These are phyloP conservation scores for Balamuthia mandrillaris DNA, from an alignment of 208 protist species.

Conservation along the genomic window DNA sequence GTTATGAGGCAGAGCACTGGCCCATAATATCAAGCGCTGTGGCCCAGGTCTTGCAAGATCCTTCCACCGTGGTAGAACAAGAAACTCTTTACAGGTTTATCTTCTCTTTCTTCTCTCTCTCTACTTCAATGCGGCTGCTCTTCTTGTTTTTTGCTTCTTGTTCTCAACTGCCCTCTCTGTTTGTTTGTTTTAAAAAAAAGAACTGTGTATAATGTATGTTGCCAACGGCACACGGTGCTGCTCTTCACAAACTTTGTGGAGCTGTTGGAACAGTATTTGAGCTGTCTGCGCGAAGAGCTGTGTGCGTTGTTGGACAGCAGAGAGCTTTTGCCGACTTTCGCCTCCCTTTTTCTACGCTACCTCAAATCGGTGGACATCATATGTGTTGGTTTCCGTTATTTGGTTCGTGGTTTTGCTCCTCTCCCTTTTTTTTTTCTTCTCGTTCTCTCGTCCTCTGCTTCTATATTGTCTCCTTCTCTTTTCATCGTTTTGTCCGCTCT, in stretches of 20 bases:
- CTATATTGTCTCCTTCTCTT: no score
- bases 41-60: background rate
- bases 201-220: conserved; percentile 14
- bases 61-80: background rate
- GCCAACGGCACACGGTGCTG: background rate
- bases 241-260: background rate
- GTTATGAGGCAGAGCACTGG: conserved; percentile 4
- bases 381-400: background rate
- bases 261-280: background rate
- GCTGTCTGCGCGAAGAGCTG: background rate
- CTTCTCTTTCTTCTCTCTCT: no score
- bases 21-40: background rate
- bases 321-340: background rate
- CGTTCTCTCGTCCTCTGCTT: background rate
- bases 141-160: background rate
- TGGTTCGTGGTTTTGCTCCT: background rate
- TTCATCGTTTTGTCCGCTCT: no score
- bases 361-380: background rate
- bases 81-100: background rate
- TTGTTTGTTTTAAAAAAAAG: background rate
- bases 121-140: background rate
- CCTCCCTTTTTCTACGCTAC: background rate
- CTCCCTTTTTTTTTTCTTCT: background rate
- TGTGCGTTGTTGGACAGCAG: background rate
- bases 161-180: background rate